Evolutionary conservation across 352 stramenopile species (phyloP), one percentile per base, ranked within the genome.

Genomic region (Globisporangium iwayamae): DNA sequence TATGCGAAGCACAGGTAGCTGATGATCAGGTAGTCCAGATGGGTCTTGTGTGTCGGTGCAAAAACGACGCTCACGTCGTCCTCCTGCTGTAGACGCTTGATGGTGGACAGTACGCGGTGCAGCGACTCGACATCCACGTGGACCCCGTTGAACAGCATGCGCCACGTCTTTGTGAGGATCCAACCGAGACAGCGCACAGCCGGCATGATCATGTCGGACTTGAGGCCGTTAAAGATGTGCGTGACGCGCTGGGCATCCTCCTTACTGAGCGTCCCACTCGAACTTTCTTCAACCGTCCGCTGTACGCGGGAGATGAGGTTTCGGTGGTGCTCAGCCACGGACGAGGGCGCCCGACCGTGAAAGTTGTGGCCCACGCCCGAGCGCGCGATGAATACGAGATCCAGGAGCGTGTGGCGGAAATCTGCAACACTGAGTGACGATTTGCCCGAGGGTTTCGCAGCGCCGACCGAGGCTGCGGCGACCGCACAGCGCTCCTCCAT

Each of bases 11-110:
- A 94, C 55, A 96, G 60, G 67, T 96, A 97, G 62, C 85, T 96
- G 65, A 97, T 86, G 61, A 97, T 89, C 32, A 97, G 69, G 65
- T 96, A 97, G 70, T 97, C 90, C 60, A 97, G 66, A 59, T 97
- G 89, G 39, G 75, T 91, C 71, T 95, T 91, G 72, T 97, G 90
- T 28, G 90, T 96, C 16, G 90, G 90, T 10, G 88, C 78, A 66
- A 94, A 92, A 48, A 94, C 82, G 46, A 96, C 76, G 52, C 82
- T 89, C 6, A 90, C 75, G 50, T 90, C 72, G 2, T 69, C 71
- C 9, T 56, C 60, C 10, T 56, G 30, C 20, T 73, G 62, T 3
- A 45, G 41, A 9, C 60, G 47, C 41, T 88, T 73, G 11, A 94
- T 59, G 30, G 81, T 71, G 20, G 79, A 66, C 14, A 85, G 75